Evolutionary conservation across 2,329 filamentous ascomycete species (phyloP), one percentile per base, ranked within the genome.

Genomic region (Xylaria sp.): DNA sequence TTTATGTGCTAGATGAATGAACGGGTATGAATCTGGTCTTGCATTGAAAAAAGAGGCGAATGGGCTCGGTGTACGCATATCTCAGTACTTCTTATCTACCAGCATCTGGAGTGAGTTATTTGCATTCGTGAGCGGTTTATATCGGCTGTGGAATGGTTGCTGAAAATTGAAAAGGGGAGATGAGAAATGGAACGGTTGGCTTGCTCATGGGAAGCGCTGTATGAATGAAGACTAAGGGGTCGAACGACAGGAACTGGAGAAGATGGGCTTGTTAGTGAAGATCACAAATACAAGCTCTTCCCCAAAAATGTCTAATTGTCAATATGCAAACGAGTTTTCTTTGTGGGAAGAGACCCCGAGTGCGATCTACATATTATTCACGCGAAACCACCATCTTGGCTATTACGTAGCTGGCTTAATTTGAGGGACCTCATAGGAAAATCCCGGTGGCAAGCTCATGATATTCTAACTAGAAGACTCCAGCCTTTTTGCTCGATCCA

Each of bases 401-500:
- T 4, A 32, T 32, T 42, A 56, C 19, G 14, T 39, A 24, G 54
- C n/a, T 24, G 30, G 7, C 7, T 8, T 42, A 5, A 50, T 39
- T 19, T 21, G 3, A 19, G n/a, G 39, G 47, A 39, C 21, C 21
- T 27, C n/a, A 61, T 36, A 6, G 9, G 19, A 7, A 7, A 27
- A 27, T 27, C 27, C 11, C 32, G 24, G 45, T 21, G 7, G 21
- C 59, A 14, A 34, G 39, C 32, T 3, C 4, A 50, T 11, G 21
- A 9, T 19, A 14, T 53, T 27, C 71, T 61, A 73, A 21, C 61
- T 48, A 19, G n/a, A 24, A 34, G 53, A 57, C 6, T 48, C 42
- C 47, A 93, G 79, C 79, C 94, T 97, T 36, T 80, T 79, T 0
- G 91, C 93, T 57, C 94, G 87, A 76, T 97, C 93, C 60, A 88